Conservation (phyloP, 371 early-diverging fungal genomes). For the Syncephalastrum racemosum region DNA sequence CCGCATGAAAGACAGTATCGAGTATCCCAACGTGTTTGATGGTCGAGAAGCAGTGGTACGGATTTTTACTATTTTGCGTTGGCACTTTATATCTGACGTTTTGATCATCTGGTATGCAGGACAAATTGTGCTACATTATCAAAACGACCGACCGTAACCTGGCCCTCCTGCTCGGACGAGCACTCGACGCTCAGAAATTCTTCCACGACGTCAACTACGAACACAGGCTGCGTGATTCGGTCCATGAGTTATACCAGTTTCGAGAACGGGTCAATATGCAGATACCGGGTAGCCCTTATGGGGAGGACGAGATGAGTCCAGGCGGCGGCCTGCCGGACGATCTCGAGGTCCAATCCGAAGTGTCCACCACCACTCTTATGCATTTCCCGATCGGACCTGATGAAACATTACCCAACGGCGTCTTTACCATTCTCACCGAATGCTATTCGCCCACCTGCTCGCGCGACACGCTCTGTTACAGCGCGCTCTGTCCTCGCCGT, state of each 20-base stretch:
- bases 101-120: conserved; percentile 38
- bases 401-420: conserved; percentile 64
- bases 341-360: conserved; percentile 25
- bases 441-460: conserved; percentile 93
- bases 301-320: conserved; percentile 13
- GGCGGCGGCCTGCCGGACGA: conserved; percentile 8
- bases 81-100: not conserved
- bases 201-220: conserved; percentile 90
- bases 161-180: conserved; percentile 82
- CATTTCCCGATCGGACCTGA: conserved; percentile 6
- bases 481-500: conserved; percentile 79
- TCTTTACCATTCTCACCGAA: conserved; percentile 83
- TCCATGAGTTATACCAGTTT: conserved; percentile 79
- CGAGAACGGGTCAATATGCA: conserved; percentile 36
- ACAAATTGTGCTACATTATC: conserved; percentile 70
- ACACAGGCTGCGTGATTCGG: conserved; percentile 78
- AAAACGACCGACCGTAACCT: conserved; percentile 84
- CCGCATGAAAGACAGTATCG: conserved; percentile 74
- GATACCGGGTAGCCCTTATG: not conserved
- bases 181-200: conserved; percentile 83
- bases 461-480: conserved; percentile 79
- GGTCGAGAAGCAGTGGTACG: conserved; percentile 85
- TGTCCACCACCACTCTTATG: not conserved
- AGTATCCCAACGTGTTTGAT: conserved; percentile 79
- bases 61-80: conserved; percentile 13